Evolutionary conservation across 208 protist genomes (phyloP), one percentile per base, ranked within the genome.

Genomic region (Acanthamoeba culbertsoni): DNA sequence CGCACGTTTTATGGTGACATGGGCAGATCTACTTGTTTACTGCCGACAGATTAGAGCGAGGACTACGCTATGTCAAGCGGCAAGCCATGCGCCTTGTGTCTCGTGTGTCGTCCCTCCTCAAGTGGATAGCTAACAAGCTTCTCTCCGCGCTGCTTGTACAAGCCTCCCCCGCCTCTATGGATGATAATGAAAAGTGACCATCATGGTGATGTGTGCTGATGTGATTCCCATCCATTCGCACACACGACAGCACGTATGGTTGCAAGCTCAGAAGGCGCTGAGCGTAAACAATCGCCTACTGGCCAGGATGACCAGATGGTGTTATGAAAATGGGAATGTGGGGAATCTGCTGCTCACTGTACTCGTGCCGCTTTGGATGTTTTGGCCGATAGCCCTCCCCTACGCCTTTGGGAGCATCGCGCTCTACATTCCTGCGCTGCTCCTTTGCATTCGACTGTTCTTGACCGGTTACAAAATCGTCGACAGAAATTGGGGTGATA

Each of bases 381-480:
- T 88, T 35, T 88, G 79, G 79, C 79, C 79, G 20, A 26, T 88
- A 0, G 31, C 51, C 14, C 43, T 88, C 23, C 79, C 79, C 46
- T 16, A 42, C n/a, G 16, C 62, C 46, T 6, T 88, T 14, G 43
- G 48, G 26, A 88, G 79, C 51, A n/a, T 16, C n/a, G 79, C 79
- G 46, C 79, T 88, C 48, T 88, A 63, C 48, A 88, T 88, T 5
- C 79, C 79, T 0, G 79, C 79, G 18, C 26, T 88, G 18, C 79
- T 88, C 43, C 79, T 88, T 31, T 88, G 48, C 51, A n/a, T 55
- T 2, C 42, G 51, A 12, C 48, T 88, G 31, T 63, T 88, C 79
- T 45, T 55, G 18, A 88, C 79, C n/a, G 79, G 79, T 28, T 88
- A 88, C 51, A 88, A 88, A 48, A 88, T 88, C 51, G 79, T 88